Evolutionary conservation across 495 filamentous ascomycete species (phyloP).

Genomic region (Ascobolus immersus): DNA sequence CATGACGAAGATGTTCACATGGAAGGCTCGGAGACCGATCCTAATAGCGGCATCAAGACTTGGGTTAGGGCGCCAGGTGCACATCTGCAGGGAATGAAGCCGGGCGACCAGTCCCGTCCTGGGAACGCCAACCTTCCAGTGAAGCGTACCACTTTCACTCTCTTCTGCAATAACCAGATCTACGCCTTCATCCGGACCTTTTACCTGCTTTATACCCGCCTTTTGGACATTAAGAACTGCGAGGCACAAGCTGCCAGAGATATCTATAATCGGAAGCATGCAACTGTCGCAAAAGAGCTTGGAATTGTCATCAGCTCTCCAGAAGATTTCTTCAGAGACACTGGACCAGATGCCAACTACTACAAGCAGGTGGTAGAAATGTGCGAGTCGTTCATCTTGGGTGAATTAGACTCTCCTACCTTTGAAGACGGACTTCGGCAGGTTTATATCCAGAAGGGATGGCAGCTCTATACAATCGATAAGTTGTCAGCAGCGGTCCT

Average conservation of each 20-base stretch:
- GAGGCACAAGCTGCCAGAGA: slow-evolving; percentile 45
- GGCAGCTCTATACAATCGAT: slow-evolving; percentile 70
- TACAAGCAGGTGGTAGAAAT: slow-evolving; percentile 43
- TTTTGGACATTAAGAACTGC: slow-evolving; percentile 54
- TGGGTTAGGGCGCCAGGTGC: slow-evolving; percentile 13
- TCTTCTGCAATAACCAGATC: slow-evolving; percentile 73
- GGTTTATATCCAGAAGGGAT: slow-evolving; percentile 69
- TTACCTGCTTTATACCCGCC: slow-evolving; percentile 59
- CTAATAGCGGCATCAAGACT: slow-evolving; percentile 20
- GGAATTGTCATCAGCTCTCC: slow-evolving; percentile 51
- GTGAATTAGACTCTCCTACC: slow-evolving; percentile 49
- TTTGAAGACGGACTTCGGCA: slow-evolving; percentile 76
- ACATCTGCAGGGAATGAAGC: slow-evolving; percentile 15
- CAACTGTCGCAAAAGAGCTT: slow-evolving; percentile 58
- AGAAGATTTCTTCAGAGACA: slow-evolving; percentile 56
- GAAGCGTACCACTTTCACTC: slow-evolving; percentile 48
- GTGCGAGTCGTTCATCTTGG: slow-evolving; percentile 41
- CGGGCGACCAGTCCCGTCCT: slow-evolving; percentile 27
- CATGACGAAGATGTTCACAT: not conserved
- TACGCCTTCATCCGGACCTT: slow-evolving; percentile 86
- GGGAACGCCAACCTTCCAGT: slow-evolving; percentile 52
- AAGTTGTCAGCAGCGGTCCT: slow-evolving; percentile 55
- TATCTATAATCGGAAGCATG: slow-evolving; percentile 37
- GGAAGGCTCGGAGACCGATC: slow-evolving; percentile 2
- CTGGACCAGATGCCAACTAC: slow-evolving; percentile 32